Evolutionary conservation across 768 basidiomycete species (phyloP), one percentile per base, ranked within the genome.

Genomic region (Trametes punicea): DNA sequence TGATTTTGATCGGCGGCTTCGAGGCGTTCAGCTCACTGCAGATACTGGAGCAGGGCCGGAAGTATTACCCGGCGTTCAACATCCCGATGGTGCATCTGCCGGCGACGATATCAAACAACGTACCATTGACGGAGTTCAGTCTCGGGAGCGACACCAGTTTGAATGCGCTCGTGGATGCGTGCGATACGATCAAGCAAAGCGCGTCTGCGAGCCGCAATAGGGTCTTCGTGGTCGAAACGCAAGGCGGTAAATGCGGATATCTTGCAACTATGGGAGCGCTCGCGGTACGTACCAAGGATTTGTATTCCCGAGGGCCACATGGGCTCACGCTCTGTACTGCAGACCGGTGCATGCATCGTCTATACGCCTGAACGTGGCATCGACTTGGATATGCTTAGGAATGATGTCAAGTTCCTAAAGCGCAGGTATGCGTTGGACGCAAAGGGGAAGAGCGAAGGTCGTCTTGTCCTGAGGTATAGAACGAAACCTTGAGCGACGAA

Each of bases 171-270:
- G 94, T 98, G 50, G 92, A 95, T 58, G 97, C 97, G 6, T 98
- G 96, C 68, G 97, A 99, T 72, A 87, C 95, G 38, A 98, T 99
- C 74, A 97, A 95, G 75, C 97, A 99, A 78, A 95, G 93, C 67
- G 97, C 97, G 9, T 90, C 90, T 52, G 96, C 97, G 4, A 97
- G 93, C 67, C 73, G 97, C 60, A 94, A 98, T 70, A 78, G 97
- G 39, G 97, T 98, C 56, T 99, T 99, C 68, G 90, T 98, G 1
- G 93, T 99, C 16, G 96, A 99, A 73, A 98, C 95, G 0, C 97
- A 98, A 70, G 97, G 97, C 46, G 97, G 96, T 8, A 87, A 89
- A 68, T 97, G 92, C 68, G 97, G 97, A 8, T 99, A 95, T 69
- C 83, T 99, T 53, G 94, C 95, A 3, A 87, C 94, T 1, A 82